Base-by-base conservation (phyloP, 2,329 filamentous ascomycete species). In the Emergomyces pasteurianus region DNA sequence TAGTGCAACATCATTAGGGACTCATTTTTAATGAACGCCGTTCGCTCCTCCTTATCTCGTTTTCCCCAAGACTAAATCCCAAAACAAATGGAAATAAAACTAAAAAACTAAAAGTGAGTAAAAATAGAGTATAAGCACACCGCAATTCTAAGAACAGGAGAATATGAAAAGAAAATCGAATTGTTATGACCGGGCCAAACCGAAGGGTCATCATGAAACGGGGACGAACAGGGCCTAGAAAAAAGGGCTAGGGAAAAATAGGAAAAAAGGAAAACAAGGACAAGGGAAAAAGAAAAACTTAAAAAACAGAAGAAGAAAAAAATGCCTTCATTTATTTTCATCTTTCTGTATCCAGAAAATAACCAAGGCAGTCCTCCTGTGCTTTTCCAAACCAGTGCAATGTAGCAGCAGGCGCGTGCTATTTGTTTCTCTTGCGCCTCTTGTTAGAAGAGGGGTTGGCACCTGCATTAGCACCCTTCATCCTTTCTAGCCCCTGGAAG, bases 401-500 rank as follows among this genome's bases (percentile, higher is more conserved):
- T 18, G 9, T 8, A 18, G 42, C 46, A 47, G 21, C 28, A 53
- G 7, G n/a, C n/a, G n/a, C n/a, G n/a, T 12, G 7, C 54, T 58
- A 58, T 26, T 23, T 47, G n/a, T 49, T 58, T 18, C 43, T 58
- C 42, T 49, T 58, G n/a, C 42, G 56, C 43, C 56, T 40, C 46
- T 58, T 58, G 40, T 58, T 58, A 3, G 56, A 40, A 9, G 46
- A 34, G 12, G 23, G 3, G 23, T 31, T 49, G 9, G 56, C 18
- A 6, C 21, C 21, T 23, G 56, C 56, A 58, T 38, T 58, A 12
- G 16, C 28, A 14, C 56, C n/a, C 28, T 34, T 57, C 26, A 5
- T 18, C 16, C 42, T 28, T 16, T 58, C 46, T 14, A 34, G 9
- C 28, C 56, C 58, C 23, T 65, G 65, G 9, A 63, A 21, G 38